phyloP scores from a whole-genome alignment of 345 rosid genomes.

The Eucalyptus pauciflora region DNA sequence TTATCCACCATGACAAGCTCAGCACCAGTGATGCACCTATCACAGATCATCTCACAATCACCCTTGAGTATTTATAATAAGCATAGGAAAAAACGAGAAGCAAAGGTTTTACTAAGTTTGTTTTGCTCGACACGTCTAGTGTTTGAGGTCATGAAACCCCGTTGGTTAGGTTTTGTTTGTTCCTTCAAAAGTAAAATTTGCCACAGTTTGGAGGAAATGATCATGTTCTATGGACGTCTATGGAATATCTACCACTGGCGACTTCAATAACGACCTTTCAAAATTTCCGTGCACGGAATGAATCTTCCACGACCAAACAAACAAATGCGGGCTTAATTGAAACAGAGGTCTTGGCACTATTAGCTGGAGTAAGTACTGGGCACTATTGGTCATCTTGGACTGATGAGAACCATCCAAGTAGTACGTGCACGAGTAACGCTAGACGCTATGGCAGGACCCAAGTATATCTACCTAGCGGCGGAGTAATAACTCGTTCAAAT shows the following conservation, averaged over 20 bases:
- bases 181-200: not conserved
- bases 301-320: not conserved
- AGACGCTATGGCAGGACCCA: not conserved
- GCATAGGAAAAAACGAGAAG: not conserved
- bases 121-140: not conserved
- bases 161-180: not conserved
- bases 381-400: not conserved
- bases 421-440: not conserved
- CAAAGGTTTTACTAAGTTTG: not conserved
- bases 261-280: not conserved
- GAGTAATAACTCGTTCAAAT: not conserved
- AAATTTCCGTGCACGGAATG: not conserved
- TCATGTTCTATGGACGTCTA: not conserved
- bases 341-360: not conserved
- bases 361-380: not conserved
- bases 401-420: not conserved
- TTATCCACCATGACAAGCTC: constrained; percentile 81
- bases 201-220: not conserved
- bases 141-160: not conserved
- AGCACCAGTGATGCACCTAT: constrained; percentile 58
- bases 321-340: not conserved
- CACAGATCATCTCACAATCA: not conserved
- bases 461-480: not conserved
- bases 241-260: not conserved
- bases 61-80: not conserved